Percentiles rank a stretch among this genome's conserved stretches.
Evolutionary conservation across 352 stramenopile species (phyloP).

Genomic region (Hyaloperonospora brassicae): DNA sequence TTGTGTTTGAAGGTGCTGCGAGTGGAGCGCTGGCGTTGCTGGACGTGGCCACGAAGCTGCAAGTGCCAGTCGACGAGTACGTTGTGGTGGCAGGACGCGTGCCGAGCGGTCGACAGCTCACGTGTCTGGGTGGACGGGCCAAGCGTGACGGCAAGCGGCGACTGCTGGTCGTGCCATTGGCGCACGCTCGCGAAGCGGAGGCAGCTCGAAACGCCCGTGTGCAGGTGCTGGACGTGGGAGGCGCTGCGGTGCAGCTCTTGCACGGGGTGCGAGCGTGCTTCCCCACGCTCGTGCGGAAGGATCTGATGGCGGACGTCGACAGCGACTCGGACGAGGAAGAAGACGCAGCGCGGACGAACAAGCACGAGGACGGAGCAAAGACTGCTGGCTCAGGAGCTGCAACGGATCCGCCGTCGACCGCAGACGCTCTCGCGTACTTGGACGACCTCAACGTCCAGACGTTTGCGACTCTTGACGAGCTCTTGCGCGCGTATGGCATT

Average conservation of each 20-base stretch:
- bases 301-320: slow-evolving; percentile 32
- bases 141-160: slow-evolving; percentile 33
- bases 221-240: slow-evolving; percentile 53
- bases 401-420: slow-evolving; percentile 9
- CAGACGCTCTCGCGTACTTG: slow-evolving; percentile 30
- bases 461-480: slow-evolving; percentile 29
- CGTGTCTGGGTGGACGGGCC: slow-evolving; percentile 47
- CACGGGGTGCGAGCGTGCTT: slow-evolving; percentile 53
- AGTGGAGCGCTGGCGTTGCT: slow-evolving; percentile 22
- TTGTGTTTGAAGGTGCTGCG: slow-evolving; percentile 33
- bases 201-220: slow-evolving; percentile 13
- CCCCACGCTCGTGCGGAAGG: slow-evolving; percentile 52
- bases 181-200: slow-evolving; percentile 4
- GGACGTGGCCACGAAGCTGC: slow-evolving; percentile 34
- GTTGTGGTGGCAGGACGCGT: slow-evolving; percentile 43
- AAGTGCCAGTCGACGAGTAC: slow-evolving; percentile 52
- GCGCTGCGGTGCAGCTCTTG: slow-evolving; percentile 44
- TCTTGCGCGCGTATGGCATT: slow-evolving; percentile 37
- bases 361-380: slow-evolving; percentile 21
- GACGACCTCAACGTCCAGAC: slow-evolving; percentile 32
- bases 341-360: slow-evolving; percentile 13
- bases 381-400: slow-evolving; percentile 3
- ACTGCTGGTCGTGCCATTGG: slow-evolving; percentile 44
- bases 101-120: slow-evolving; percentile 38
- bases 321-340: slow-evolving; percentile 32